Conservation (phyloP, 306 rosid genomes). For the Prosopis cineraria region DNA sequence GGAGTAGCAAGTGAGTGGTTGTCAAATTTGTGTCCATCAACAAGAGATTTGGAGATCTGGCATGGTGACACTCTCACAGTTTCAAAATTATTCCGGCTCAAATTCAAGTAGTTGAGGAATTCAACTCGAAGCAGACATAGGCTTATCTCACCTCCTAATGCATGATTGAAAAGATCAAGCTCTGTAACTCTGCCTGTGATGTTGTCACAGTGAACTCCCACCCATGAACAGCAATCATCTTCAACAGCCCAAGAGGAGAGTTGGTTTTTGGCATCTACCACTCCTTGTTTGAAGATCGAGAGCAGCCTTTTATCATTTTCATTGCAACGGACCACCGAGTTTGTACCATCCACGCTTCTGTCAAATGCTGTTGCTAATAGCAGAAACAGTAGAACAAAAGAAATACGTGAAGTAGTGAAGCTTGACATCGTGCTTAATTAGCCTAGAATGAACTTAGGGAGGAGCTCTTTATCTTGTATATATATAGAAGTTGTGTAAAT, state of each 20-base stretch:
- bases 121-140: background rate
- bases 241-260: background rate
- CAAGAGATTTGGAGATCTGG: too few species aligned
- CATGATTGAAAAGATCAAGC: background rate
- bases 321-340: background rate
- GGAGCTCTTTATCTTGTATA: too few species aligned
- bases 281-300: slow-evolving; percentile 1
- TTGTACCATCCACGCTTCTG: background rate
- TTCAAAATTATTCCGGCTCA: background rate
- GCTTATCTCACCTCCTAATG: background rate
- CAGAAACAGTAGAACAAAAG: background rate
- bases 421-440: background rate
- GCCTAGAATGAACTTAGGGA: too few species aligned
- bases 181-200: background rate
- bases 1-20: background rate
- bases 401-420: background rate
- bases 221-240: slow-evolving; percentile 18
- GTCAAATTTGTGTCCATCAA: too few species aligned
- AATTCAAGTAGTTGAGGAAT: background rate
- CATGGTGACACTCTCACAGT: background rate
- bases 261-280: background rate
- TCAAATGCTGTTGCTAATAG: background rate
- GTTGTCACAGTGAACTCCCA: background rate
- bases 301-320: slow-evolving; percentile 12
- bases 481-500: too few species aligned